Evolutionary conservation across 1,284 basidiomycete species (phyloP).

Genomic region (Cryptococcus deneoformans): DNA sequence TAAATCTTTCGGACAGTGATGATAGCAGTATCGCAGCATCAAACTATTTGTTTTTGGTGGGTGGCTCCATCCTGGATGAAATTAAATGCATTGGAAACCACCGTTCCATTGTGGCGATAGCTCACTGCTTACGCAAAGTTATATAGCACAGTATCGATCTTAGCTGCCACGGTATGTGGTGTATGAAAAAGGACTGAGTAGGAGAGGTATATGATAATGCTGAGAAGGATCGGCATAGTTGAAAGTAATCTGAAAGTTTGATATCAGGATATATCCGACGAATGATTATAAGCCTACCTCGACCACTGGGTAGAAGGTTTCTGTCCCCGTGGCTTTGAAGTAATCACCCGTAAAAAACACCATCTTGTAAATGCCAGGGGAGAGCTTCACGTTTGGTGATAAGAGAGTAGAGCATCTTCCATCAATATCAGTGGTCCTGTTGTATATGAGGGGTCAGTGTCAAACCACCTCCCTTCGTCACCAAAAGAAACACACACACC

Average conservation of each 20-base stretch:
- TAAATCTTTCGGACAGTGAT: too few relatives aligned
- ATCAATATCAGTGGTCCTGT: too few relatives aligned
- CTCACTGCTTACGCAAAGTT: too few relatives aligned
- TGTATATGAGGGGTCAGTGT: too few relatives aligned
- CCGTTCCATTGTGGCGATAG: too few relatives aligned
- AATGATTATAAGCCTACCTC: slow-evolving; percentile 20
- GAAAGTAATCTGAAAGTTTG: slow-evolving; percentile 64
- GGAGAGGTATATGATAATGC: slow-evolving; percentile 86
- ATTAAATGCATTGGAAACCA: not conserved
- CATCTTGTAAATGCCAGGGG: slow-evolving; percentile 71
- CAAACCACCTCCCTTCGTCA: too few relatives aligned
- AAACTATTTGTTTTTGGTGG: too few relatives aligned
- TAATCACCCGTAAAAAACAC: slow-evolving; percentile 73
- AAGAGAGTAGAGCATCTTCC: slow-evolving; percentile 64
- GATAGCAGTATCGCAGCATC: too few relatives aligned
- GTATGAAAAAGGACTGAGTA: slow-evolving; percentile 92
- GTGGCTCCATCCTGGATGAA: not conserved
- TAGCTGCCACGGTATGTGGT: slow-evolving; percentile 68
- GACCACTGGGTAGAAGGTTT: slow-evolving; percentile 76
- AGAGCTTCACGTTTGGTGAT: slow-evolving; percentile 54
- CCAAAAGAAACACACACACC: not conserved
- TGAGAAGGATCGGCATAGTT: slow-evolving; percentile 64
- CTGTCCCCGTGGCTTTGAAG: slow-evolving; percentile 62
- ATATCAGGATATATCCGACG: not conserved
- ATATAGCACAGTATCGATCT: not conserved